Percentiles rank a stretch among this genome's conserved stretches.
phyloP scores from a whole-genome alignment of 192 early-diverging fungal genomes.

The Spinellus fusiger region DNA sequence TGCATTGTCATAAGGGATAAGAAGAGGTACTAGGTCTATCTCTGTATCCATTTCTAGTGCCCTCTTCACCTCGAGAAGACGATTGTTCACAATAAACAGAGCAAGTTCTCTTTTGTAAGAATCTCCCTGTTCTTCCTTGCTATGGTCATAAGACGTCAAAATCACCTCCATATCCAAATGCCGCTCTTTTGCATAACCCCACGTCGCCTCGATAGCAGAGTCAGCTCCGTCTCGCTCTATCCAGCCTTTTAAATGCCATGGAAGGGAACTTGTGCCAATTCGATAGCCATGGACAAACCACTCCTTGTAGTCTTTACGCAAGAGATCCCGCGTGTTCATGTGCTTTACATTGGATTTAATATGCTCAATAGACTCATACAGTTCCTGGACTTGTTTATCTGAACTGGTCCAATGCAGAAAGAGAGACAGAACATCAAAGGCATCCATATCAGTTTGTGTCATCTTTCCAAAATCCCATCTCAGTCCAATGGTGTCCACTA shows the following conservation, averaged over 20 bases:
- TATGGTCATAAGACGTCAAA: constrained; percentile 51
- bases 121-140: constrained; percentile 9
- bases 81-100: constrained; percentile 27
- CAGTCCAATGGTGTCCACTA: constrained; percentile 64
- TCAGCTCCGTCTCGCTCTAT: constrained; percentile 40
- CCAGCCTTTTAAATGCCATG: constrained; percentile 46
- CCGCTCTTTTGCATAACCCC: constrained; percentile 32
- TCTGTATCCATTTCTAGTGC: constrained; percentile 31
- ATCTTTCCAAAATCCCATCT: constrained; percentile 43
- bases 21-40: constrained; percentile 6
- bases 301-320: constrained; percentile 76
- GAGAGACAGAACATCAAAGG: constrained; percentile 30
- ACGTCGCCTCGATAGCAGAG: constrained; percentile 14
- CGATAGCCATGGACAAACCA: constrained; percentile 35
- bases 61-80: constrained; percentile 16
- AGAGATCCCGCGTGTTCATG: constrained; percentile 44
- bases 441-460: constrained; percentile 37
- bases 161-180: constrained; percentile 49
- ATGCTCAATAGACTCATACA: constrained; percentile 45
- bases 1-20: constrained; percentile 4
- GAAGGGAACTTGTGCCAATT: constrained; percentile 58
- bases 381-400: constrained; percentile 6
- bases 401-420: not conserved
- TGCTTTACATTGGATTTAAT: constrained; percentile 45
- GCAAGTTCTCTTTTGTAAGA: constrained; percentile 60